A percentile compares a stretch with the other conserved stretches of the same genome.
Conservation (phyloP, 805 yeast genomes). For the Myxozyma kluyveri region DNA sequence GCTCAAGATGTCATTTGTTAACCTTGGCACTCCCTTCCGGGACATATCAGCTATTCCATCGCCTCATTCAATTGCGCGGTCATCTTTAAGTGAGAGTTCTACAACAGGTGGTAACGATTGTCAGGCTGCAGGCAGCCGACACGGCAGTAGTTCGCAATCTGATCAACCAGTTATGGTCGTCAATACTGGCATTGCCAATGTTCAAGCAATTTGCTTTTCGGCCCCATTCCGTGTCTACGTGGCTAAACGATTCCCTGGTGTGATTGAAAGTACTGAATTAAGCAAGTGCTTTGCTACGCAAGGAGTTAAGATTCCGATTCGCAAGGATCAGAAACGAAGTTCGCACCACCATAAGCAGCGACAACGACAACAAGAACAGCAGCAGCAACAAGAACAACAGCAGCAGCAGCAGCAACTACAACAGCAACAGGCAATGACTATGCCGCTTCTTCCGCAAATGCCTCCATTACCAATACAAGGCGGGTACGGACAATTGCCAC, state of each 20-base stretch:
- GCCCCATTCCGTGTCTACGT: conserved; percentile 42
- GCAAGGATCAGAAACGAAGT: conserved; percentile 32
- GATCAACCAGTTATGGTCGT: conserved; percentile 24
- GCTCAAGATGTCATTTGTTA: conserved; percentile 41
- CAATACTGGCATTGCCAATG: conserved; percentile 29
- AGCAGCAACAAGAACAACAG: neutral
- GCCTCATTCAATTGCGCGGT: neutral
- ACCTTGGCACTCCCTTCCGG: conserved; percentile 32
- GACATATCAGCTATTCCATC: neutral
- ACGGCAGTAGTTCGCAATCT: neutral
- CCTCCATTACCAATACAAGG: neutral
- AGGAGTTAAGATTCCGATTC: conserved; percentile 45
- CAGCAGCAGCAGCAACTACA: neutral
- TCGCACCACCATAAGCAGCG: neutral
- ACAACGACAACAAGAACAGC: neutral
- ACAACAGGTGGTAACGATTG: neutral
- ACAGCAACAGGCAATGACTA: neutral
- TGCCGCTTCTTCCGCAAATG: neutral
- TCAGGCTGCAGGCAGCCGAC: neutral
- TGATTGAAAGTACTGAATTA: conserved; percentile 43
- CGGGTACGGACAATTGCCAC: too few species aligned
- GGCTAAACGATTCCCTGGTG: conserved; percentile 49
- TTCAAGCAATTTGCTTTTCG: conserved; percentile 38
- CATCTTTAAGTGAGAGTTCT: neutral
- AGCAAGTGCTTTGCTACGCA: conserved; percentile 45